These are phyloP conservation scores for Phalaenopsis aphrodite DNA, from an alignment of 106 monocot species.

Conservation along the genomic window DNA sequence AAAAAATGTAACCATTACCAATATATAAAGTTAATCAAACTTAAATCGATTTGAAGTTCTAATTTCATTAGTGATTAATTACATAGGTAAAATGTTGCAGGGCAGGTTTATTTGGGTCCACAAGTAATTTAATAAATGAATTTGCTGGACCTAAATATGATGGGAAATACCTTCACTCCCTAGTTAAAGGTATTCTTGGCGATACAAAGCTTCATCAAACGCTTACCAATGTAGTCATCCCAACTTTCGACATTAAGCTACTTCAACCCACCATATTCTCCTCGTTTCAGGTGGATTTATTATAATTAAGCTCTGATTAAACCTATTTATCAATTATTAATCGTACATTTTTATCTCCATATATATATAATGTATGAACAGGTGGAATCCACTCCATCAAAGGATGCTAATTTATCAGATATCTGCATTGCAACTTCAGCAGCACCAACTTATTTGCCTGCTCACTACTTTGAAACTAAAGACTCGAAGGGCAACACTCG, in stretches of 20 bases:
- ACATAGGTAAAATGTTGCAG: neutral
- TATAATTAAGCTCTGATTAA: neutral
- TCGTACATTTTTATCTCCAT: neutral
- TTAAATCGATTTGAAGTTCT: too few species aligned
- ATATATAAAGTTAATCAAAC: too few species aligned
- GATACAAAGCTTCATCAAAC: slow-evolving; percentile 31
- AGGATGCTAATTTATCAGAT: slow-evolving; percentile 38
- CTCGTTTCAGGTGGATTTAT: slow-evolving; percentile 27
- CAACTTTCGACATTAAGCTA: slow-evolving; percentile 47
- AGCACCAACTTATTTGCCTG: slow-evolving; percentile 57
- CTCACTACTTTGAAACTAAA: slow-evolving; percentile 40
- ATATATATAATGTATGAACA: neutral
- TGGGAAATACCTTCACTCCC: slow-evolving; percentile 47
- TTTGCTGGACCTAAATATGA: slow-evolving; percentile 44
- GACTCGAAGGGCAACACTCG: slow-evolving; percentile 11
- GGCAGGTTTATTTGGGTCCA: slow-evolving; percentile 5
- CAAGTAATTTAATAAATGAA: slow-evolving; percentile 6
- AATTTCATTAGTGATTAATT: too few species aligned
- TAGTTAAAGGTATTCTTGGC: slow-evolving; percentile 25
- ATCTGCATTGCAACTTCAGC: slow-evolving; percentile 52
- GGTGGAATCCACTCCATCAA: slow-evolving; percentile 7
- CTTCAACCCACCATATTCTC: slow-evolving; percentile 63
- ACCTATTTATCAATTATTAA: neutral
- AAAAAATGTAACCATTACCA: slow-evolving; percentile 3
- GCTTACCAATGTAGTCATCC: slow-evolving; percentile 47